Conservation (phyloP, 106 monocot species). For the Platanthera zijinensis region DNA sequence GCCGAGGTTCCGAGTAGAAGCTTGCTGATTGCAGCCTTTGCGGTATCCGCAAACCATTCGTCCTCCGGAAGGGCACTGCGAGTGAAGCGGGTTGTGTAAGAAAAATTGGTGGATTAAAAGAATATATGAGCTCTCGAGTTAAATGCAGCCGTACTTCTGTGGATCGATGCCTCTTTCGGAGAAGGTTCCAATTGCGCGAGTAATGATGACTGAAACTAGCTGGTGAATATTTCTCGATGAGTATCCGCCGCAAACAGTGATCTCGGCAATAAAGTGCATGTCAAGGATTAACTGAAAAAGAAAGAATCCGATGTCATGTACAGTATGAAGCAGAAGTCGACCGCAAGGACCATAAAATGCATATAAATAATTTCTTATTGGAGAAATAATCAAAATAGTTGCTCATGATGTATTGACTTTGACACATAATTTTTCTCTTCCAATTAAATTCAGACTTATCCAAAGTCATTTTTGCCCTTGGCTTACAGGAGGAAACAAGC, state of each 20-base stretch:
- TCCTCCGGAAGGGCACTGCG: slow-evolving; percentile 82
- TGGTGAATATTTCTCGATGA: slow-evolving; percentile 72
- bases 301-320: background rate
- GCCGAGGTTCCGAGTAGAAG: slow-evolving; percentile 56
- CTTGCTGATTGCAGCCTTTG: slow-evolving; percentile 74
- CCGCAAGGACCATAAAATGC: too few relatives aligned
- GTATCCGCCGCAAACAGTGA: slow-evolving; percentile 72
- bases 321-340: too few relatives aligned
- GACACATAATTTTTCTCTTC: too few relatives aligned
- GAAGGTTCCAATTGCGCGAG: slow-evolving; percentile 73
- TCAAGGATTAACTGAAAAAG: slow-evolving; percentile 74
- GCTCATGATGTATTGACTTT: too few relatives aligned
- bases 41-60: slow-evolving; percentile 90
- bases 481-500: too few relatives aligned
- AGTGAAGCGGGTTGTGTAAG: background rate
- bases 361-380: too few relatives aligned
- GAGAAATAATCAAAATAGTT: too few relatives aligned
- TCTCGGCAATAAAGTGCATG: slow-evolving; percentile 92
- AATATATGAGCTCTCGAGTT: background rate
- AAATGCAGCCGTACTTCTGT: slow-evolving; percentile 47
- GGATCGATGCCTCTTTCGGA: slow-evolving; percentile 78
- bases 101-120: background rate
- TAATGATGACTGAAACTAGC: slow-evolving; percentile 70
- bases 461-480: too few relatives aligned
- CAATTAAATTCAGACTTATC: too few relatives aligned